Percentiles rank a stretch among this genome's conserved stretches.
Evolutionary conservation across 2,329 filamentous ascomycete species (phyloP).

Genomic region (Stagonosporopsis vannaccii): DNA sequence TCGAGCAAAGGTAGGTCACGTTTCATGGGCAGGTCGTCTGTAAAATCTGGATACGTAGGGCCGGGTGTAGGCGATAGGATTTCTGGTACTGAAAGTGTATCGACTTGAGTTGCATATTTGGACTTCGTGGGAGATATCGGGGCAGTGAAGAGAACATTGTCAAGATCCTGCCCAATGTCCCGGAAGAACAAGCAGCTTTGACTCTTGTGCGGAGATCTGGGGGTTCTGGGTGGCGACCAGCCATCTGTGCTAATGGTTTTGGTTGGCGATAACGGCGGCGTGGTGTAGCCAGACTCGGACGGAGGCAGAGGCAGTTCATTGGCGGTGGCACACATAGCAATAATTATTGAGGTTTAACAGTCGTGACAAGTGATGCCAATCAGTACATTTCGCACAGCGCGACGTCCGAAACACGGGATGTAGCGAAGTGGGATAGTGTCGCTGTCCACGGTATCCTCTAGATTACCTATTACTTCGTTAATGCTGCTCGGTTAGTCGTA

Average conservation of each 20-base stretch:
- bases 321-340: slow-evolving; percentile 35
- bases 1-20: not conserved
- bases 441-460: slow-evolving; percentile 2
- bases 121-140: slow-evolving; percentile 37
- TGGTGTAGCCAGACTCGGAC: slow-evolving; percentile 30
- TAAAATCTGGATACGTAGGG: slow-evolving; percentile 2
- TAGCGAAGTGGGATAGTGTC: slow-evolving; percentile 5
- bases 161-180: slow-evolving; percentile 17
- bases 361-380: slow-evolving; percentile 3
- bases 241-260: slow-evolving; percentile 45
- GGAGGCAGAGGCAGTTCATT: slow-evolving; percentile 22
- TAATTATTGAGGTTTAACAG: slow-evolving; percentile 8
- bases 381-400: slow-evolving; percentile 37
- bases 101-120: slow-evolving; percentile 23
- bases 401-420: slow-evolving; percentile 20
- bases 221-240: slow-evolving; percentile 42
- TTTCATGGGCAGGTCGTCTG: slow-evolving; percentile 25
- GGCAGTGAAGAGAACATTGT: slow-evolving; percentile 22
- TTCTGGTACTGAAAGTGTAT: slow-evolving; percentile 26
- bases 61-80: slow-evolving; percentile 16
- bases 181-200: slow-evolving; percentile 37
- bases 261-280: slow-evolving; percentile 45
- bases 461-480: slow-evolving; percentile 31
- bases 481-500: slow-evolving; percentile 45
- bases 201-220: slow-evolving; percentile 41